phyloP scores from a whole-genome alignment of 306 rosid genomes.

The Macrotyloma uniflorum region DNA sequence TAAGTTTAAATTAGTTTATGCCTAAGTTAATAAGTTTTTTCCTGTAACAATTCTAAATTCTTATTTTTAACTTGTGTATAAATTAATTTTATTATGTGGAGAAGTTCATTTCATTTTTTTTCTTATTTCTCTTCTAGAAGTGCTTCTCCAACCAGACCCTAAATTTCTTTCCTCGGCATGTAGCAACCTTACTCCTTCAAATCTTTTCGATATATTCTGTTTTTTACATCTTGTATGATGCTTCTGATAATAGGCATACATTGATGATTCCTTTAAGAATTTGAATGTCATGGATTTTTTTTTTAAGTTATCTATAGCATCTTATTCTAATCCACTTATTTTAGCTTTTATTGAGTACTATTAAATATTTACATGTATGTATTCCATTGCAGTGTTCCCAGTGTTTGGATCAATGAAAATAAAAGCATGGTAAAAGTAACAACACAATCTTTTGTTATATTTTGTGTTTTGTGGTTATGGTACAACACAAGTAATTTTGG shows the following conservation, averaged over 20 bases:
- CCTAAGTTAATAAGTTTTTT: no score
- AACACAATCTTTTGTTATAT: not conserved
- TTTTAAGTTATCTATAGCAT: not conserved
- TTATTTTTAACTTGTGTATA: no score
- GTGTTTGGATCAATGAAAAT: not conserved
- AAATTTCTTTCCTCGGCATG: not conserved
- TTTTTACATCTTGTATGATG: not conserved
- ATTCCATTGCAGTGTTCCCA: not conserved
- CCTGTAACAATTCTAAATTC: no score
- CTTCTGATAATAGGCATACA: not conserved
- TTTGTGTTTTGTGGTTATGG: not conserved
- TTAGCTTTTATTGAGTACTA: not conserved
- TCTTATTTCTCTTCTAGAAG: no score
- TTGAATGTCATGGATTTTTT: constrained; percentile 2
- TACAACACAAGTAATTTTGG: not conserved
- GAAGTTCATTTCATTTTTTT: no score
- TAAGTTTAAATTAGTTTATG: not conserved
- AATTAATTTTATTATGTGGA: no score
- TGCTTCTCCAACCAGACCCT: no score
- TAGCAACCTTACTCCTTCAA: not conserved
- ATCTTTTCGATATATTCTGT: not conserved
- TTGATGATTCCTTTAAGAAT: constrained; percentile 4
- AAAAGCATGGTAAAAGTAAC: not conserved
- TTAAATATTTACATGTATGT: not conserved
- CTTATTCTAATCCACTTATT: not conserved